These are phyloP conservation scores for Tetrapisispora fleetii DNA, from an alignment of 805 yeast species.

Conservation along the genomic window DNA sequence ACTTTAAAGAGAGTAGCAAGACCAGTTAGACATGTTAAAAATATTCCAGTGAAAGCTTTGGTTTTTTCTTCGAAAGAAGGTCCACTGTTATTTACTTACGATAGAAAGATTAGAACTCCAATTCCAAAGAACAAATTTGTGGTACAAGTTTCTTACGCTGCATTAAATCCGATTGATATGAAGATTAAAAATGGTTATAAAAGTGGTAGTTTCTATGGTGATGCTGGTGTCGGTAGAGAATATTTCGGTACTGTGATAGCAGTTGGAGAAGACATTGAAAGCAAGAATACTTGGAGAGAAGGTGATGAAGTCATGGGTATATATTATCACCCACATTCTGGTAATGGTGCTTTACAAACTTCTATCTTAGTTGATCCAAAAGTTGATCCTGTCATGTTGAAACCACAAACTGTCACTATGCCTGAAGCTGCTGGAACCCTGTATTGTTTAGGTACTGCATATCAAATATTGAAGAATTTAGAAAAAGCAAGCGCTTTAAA, in stretches of 20 bases:
- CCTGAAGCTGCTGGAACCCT: constrained; percentile 59
- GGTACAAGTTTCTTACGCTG: constrained; percentile 49
- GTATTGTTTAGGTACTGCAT: constrained; percentile 56
- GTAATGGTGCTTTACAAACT: constrained; percentile 50
- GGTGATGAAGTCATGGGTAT: constrained; percentile 65
- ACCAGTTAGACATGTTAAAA: constrained; percentile 42
- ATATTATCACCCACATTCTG: constrained; percentile 39
- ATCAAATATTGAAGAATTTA: constrained; percentile 31
- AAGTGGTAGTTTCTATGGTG: constrained; percentile 39
- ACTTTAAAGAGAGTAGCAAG: constrained; percentile 33
- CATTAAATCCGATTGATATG: constrained; percentile 58
- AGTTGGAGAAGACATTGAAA: constrained; percentile 38
- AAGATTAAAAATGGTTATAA: constrained; percentile 46
- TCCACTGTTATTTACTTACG: constrained; percentile 40
- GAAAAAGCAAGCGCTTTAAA: constrained; percentile 23
- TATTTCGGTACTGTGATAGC: constrained; percentile 50
- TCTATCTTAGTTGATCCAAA: constrained; percentile 45
- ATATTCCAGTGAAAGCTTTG: constrained; percentile 40
- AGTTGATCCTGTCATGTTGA: constrained; percentile 37
- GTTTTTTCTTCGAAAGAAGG: constrained; percentile 33
- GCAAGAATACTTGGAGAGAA: constrained; percentile 29
- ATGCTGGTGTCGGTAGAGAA: constrained; percentile 63
- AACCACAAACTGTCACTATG: constrained; percentile 38
- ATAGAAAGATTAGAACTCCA: constrained; percentile 42
- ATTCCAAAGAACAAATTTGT: constrained; percentile 39